Evolutionary conservation across 768 basidiomycete species (phyloP), one percentile per base, ranked within the genome.

Genomic region (Austroboletus eburneus): DNA sequence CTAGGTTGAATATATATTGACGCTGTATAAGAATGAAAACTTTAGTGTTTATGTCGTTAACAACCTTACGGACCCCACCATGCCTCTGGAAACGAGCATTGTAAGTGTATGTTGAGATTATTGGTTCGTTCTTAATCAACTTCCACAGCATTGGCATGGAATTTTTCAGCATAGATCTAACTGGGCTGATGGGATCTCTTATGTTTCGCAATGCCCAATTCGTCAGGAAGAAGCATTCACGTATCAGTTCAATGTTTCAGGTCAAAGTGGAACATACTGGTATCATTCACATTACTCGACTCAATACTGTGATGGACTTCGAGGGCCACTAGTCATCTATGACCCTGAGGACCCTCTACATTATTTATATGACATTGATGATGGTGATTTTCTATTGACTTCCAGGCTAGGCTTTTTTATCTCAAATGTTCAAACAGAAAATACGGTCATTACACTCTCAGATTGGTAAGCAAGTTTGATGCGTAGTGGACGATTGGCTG

Each of bases 11-110:
- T n/a, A 18, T 23, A 14, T 16, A 22, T 24, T 5, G 20, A 2
- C 2, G 9, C 2, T 29, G 6, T 22, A 78, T 74, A 67, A 64
- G 2, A 64, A 69, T 23, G 34, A 43, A 1, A n/a, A n/a, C n/a
- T 72, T 77, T 52, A 25, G 56, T 25, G 44, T 82, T 21, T 70
- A 72, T 42, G 71, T 81, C 17, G 50, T 68, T 1, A 72, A 81
- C 47, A 36, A 64, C 20, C 61, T 81, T 33, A 70, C 64, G 1
- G 73, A 80, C 42, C 48, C 53, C 5, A 66, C 70, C 4, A 80
- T 80, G 77, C 54, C 72, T 29, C 63, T 70, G 42, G 65, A 64
- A 13, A 81, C 80, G 2, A 75, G 72, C 13, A 23, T 61, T 1
- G 59, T 61, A 22, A 47, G 57, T 36, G 4, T 41, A 16, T 21